Base-by-base conservation (phyloP, 2,329 filamentous ascomycete species). In the Aspergillus sp. region DNA sequence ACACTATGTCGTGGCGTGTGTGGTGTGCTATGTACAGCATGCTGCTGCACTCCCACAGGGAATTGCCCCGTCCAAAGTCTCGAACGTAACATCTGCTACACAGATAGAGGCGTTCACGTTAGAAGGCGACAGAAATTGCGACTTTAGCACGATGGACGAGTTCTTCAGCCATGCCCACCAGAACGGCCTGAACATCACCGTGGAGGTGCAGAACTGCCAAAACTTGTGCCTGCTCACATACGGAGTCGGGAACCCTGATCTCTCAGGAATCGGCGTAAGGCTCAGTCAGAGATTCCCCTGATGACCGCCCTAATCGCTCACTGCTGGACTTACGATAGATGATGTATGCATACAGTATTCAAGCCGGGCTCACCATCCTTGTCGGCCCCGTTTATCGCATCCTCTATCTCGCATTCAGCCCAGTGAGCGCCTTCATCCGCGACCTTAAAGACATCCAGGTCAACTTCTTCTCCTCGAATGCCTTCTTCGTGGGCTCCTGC, bases 381-480 rank as follows among this genome's bases (percentile, higher is more conserved):
- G 37, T 46, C 4, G 54, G 54, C 23, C 54, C 54, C 4, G 33
- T 56, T 6, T 56, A 56, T 23, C 54, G 47, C n/a, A 6, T 56
- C 3, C 40, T 56, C 15, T 46, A 56, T 44, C 47, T 52, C 31
- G 17, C 54, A 11, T 21, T 52, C 5, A 48, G 27, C 17, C 54
- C 31, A 19, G 31, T 45, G 8, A 46, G 31, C 21, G 27, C 2
- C 19, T 47, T 56, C 40, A 5, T 52, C 39, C 40, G 47, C 3
- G 54, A 56, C 41, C n/a, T 46, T 3, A 46, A 40, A 46, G 54
- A 56, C 48, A 47, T 56, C 31, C 54, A 56, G 21, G 14, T 25
- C 2, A 56, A 52, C 25, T 56, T 56, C n/a, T 56, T 56, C 54
- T 56, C 54, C 21, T 45, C 54, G 3, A 56, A 56, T 46, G 54